A percentile compares a stretch with the other conserved stretches of the same genome.
Evolutionary conservation across 805 yeast genomes (phyloP).

Genomic region (Debaryomyces castellii): DNA sequence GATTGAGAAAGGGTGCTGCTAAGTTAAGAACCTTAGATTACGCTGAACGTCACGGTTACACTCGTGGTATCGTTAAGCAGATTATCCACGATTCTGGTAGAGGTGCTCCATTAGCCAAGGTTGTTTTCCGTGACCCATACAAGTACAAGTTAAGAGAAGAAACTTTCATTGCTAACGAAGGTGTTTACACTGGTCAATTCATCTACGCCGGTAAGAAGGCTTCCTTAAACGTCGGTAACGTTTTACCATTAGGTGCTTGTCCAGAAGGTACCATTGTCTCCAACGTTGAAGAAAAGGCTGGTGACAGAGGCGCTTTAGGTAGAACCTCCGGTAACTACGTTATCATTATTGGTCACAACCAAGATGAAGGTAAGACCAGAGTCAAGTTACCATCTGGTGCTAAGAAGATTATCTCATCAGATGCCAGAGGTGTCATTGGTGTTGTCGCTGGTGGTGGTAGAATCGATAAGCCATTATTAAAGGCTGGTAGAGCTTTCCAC

Average conservation of each 20-base stretch:
- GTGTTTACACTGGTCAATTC: slow-evolving; percentile 99
- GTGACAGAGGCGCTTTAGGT: slow-evolving; percentile 99
- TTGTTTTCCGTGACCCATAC: slow-evolving; percentile 99
- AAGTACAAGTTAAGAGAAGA: slow-evolving; percentile 96
- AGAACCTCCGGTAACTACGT: slow-evolving; percentile 99
- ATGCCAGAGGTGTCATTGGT: slow-evolving; percentile 99
- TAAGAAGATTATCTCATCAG: slow-evolving; percentile 91
- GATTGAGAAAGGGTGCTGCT: slow-evolving; percentile 99
- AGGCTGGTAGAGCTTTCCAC: slow-evolving; percentile 99
- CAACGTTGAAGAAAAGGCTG: slow-evolving; percentile 97
- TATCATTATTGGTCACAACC: slow-evolving; percentile 98
- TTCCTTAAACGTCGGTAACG: slow-evolving; percentile 94
- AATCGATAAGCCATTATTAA: slow-evolving; percentile 98
- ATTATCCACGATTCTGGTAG: slow-evolving; percentile 99
- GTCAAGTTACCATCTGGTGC: slow-evolving; percentile 99
- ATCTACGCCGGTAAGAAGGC: slow-evolving; percentile 99
- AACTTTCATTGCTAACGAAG: slow-evolving; percentile 99
- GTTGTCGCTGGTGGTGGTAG: slow-evolving; percentile 99
- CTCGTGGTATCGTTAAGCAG: slow-evolving; percentile 98
- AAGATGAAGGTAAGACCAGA: slow-evolving; percentile 98
- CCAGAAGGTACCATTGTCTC: slow-evolving; percentile 99
- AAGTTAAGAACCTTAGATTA: slow-evolving; percentile 98
- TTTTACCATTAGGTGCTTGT: slow-evolving; percentile 92
- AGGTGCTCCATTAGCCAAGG: slow-evolving; percentile 99
- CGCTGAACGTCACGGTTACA: slow-evolving; percentile 99